Percentiles rank a stretch among this genome's conserved stretches.
Evolutionary conservation across 2,329 filamentous ascomycete genomes (phyloP).

Genomic region (Rhynchosporium graminicola): DNA sequence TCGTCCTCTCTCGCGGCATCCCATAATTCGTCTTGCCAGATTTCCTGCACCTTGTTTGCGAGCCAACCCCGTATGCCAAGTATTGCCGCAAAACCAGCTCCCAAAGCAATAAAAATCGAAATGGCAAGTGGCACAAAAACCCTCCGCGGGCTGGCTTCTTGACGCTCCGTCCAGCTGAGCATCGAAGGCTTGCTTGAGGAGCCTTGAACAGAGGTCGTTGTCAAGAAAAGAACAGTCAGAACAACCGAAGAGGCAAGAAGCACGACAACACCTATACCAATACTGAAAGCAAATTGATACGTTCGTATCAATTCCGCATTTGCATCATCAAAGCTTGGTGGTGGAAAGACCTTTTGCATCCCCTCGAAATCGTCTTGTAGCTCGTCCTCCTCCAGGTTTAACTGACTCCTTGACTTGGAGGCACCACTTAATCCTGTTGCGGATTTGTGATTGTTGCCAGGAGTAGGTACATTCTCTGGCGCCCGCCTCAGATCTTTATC

Average conservation of each 20-base stretch:
- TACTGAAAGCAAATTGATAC: conserved; percentile 44
- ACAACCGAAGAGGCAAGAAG: conserved; percentile 25
- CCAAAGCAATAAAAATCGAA: conserved; percentile 17
- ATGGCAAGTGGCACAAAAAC: conserved; percentile 20
- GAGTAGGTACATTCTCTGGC: conserved; percentile 38
- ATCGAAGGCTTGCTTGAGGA: conserved; percentile 1
- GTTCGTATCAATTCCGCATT: conserved; percentile 47
- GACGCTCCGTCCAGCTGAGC: conserved; percentile 11
- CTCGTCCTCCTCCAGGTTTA: conserved; percentile 47
- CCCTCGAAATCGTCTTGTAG: conserved; percentile 45
- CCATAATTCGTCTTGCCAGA: conserved; percentile 72
- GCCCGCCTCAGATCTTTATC: conserved; percentile 49
- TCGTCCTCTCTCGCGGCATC: conserved; percentile 58
- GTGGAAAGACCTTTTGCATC: conserved; percentile 54
- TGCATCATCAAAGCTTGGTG: conserved; percentile 50
- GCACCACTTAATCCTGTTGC: conserved; percentile 47
- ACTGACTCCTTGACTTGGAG: conserved; percentile 46
- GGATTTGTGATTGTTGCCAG: conserved; percentile 21
- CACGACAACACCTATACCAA: conserved; percentile 32
- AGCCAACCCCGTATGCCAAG: conserved; percentile 59
- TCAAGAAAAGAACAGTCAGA: conserved; percentile 22
- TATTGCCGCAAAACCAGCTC: conserved; percentile 40
- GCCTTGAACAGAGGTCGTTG: conserved; percentile 12
- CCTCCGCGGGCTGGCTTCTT: background rate
- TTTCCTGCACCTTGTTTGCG: conserved; percentile 58